These are phyloP conservation scores for Dictyostelium intermedium DNA, from an alignment of 78 protist species.

Conservation along the genomic window DNA sequence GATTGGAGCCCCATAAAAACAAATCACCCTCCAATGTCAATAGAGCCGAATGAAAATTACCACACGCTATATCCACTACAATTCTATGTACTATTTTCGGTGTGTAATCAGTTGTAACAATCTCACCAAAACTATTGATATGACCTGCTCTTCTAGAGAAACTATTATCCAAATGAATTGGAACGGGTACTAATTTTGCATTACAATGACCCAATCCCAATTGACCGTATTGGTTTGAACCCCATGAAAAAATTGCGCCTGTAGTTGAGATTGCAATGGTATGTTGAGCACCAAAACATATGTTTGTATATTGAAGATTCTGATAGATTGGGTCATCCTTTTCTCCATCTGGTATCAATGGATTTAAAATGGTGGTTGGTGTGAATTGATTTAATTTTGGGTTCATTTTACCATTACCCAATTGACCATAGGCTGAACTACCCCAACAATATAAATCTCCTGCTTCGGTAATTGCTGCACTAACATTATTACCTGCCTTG, in stretches of 20 bases:
- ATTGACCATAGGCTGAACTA: slow-evolving; percentile 33
- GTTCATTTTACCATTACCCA: slow-evolving; percentile 33
- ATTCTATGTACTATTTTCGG: not conserved
- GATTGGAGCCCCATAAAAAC: slow-evolving; percentile 49
- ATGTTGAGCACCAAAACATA: slow-evolving; percentile 51
- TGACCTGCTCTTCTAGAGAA: not conserved
- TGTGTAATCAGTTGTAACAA: not conserved
- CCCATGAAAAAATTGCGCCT: slow-evolving; percentile 60
- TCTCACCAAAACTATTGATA: not conserved
- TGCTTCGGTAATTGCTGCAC: slow-evolving; percentile 37
- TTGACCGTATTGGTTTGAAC: slow-evolving; percentile 37
- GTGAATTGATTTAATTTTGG: not conserved
- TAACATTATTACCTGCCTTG: slow-evolving; percentile 31
- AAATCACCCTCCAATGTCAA: slow-evolving; percentile 40
- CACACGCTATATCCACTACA: slow-evolving; percentile 19
- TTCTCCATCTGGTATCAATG: not conserved
- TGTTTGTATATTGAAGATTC: slow-evolving; percentile 13
- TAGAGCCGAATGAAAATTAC: slow-evolving; percentile 31
- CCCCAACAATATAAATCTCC: slow-evolving; percentile 73
- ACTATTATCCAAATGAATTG: not conserved
- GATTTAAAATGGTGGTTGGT: slow-evolving; percentile 1
- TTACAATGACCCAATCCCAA: slow-evolving; percentile 54
- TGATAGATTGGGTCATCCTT: not conserved
- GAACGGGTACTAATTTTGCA: slow-evolving; percentile 34
- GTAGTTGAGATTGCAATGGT: slow-evolving; percentile 28